Conservation (phyloP, 2,329 filamentous ascomycete genomes). For the Penicillium sp. region DNA sequence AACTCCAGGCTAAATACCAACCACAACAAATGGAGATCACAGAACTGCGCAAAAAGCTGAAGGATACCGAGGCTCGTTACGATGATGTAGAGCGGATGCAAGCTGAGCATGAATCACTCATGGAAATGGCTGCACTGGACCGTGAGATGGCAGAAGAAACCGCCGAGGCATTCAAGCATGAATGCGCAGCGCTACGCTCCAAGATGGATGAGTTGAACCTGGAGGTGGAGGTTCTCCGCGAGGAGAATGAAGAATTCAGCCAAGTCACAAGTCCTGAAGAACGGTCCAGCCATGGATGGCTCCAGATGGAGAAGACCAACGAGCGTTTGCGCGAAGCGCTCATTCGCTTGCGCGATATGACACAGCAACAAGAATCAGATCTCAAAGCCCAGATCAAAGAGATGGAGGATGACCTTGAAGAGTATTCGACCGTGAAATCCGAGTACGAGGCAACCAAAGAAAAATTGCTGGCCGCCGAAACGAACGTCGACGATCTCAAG, state of each 20-base stretch:
- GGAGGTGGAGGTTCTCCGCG: constrained; percentile 81
- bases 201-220: constrained; percentile 82
- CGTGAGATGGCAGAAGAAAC: constrained; percentile 96
- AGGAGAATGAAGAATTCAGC: constrained; percentile 82
- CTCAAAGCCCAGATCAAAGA: constrained; percentile 72
- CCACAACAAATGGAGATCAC: constrained; percentile 77
- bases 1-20: constrained; percentile 85
- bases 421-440: constrained; percentile 66
- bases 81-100: constrained; percentile 72
- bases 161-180: constrained; percentile 76
- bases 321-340: constrained; percentile 84
- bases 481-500: constrained; percentile 78
- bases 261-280: constrained; percentile 88
- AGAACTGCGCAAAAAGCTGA: constrained; percentile 74
- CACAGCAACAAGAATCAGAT: constrained; percentile 80
- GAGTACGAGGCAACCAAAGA: constrained; percentile 71
- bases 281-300: constrained; percentile 79
- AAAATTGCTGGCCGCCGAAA: constrained; percentile 71
- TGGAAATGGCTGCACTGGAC: constrained; percentile 87
- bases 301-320: constrained; percentile 89
- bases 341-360: constrained; percentile 80
- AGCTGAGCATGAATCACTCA: constrained; percentile 78
- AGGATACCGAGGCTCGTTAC: constrained; percentile 70
- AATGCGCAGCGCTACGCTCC: constrained; percentile 74
- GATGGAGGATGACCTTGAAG: constrained; percentile 71